Evolutionary conservation across 1,284 basidiomycete genomes (phyloP), one percentile per base, ranked within the genome.

Genomic region (Ganoderma meredithae): DNA sequence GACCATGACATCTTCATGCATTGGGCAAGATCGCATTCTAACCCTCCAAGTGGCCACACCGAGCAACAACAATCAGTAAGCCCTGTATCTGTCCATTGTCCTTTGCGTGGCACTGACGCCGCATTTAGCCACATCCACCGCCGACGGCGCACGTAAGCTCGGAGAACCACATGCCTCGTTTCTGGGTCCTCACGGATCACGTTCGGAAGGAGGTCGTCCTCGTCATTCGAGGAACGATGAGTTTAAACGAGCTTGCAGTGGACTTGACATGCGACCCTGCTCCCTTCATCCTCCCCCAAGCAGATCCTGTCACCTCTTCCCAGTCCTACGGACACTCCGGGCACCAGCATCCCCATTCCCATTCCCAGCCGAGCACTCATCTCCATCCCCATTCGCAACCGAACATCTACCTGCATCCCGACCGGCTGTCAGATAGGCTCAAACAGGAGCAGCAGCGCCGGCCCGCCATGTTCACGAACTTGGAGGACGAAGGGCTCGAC

Each of bases 121-220:
- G 62, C 43, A 43, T 53, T 27, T 40, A 66, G 47, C 62, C 65
- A 60, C 72, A 68, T 33, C 63, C 70, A 27, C 72, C 74, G n/a
- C 65, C 72, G 8, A 74, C 76, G 5, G 83, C 86, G 61, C 84
- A 89, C 43, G 83, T 90, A 41, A 90, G 91, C n/a, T 82, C 85
- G 61, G 89, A 91, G 72, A 85, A 86, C 67, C 83, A 89, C 70
- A 90, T 94, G 88, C 93, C 92, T 1, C 83, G 92, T 53, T 94
- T 91, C 77, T 94, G 92, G 92, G 90, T 94, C 1, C 82, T 94
- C 40, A 92, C 91, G 0, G 92, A 94, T 76, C 90, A 94, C 76
- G 84, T 83, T 41, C 83, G 93, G 52, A 81, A 80, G 12, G 90
- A 94, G 76, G 85, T 94, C 60, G 90, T 94, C 1, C 85, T 94